Evolutionary conservation across 2,329 filamentous ascomycete species (phyloP), one percentile per base, ranked within the genome.

Genomic region (Botrytis cinerea): DNA sequence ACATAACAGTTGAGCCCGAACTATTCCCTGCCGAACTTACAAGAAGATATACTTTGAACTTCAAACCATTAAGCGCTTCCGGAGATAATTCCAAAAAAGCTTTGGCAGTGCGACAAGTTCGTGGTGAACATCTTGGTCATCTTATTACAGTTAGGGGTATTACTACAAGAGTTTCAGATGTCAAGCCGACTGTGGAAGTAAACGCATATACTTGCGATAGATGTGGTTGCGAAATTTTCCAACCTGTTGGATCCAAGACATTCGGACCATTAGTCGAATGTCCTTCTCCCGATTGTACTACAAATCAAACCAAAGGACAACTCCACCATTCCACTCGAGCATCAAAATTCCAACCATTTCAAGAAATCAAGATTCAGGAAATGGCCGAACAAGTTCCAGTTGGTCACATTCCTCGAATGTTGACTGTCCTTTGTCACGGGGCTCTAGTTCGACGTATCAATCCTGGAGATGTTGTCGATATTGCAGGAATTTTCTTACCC

Each of bases 311-410:
- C 78, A 97, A 96, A 83, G 96, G 96, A 28, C 94, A 98, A 82
- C 88, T 99, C 57, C 95, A 97, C 82, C 90, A 97, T 54, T 98
- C 95, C 0, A 97, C 95, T n/a, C 89, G 96, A 79, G 96, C 95
- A 0, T 98, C 95, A 70, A 99, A 98, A 80, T 99, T 98, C 81
- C 85, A 97, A 80, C 94, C 96, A 5, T 99, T 99, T 85, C 96
- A 99, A 83, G 96, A 99, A 83, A 90, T 98, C 83, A 98, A 98
- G 85, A 94, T 99, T 73, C 96, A 99, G 83, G 96, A 99, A 82
- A 93, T 98, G 90, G 94, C 96, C n/a, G 96, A 99, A 82, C 96
- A 99, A 82, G 96, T 99, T 0, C 96, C 96, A 12, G 97, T 99
- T 76, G 96, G 96, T 69, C 96, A 99, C 81, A 99, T 99, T 79